Evolutionary conservation across 805 yeast species (phyloP).

Genomic region (Yarrowia sp.): DNA sequence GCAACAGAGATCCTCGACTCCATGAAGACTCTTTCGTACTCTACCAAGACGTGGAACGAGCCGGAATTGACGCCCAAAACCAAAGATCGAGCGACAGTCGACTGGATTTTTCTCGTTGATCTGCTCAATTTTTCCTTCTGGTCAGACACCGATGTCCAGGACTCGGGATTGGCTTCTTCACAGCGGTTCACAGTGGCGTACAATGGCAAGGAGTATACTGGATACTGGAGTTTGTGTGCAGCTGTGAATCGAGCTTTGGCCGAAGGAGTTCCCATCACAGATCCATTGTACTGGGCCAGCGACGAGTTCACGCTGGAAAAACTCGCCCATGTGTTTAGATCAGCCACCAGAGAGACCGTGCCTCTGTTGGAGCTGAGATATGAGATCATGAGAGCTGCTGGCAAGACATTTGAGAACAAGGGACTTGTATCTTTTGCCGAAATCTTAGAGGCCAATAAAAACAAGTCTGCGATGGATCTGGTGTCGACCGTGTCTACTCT

Average conservation of each 20-base stretch:
- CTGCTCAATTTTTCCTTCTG: conserved; percentile 56
- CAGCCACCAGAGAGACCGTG: conserved; percentile 48
- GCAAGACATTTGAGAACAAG: conserved; percentile 37
- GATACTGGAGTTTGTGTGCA: conserved; percentile 57
- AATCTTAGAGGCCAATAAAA: conserved; percentile 42
- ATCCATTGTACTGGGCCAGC: conserved; percentile 50
- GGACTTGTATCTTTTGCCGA: conserved; percentile 43
- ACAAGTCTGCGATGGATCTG: conserved; percentile 49
- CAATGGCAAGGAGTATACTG: conserved; percentile 51
- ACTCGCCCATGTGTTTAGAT: conserved; percentile 48
- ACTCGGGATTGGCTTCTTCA: conserved; percentile 47
- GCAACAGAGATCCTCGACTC: conserved; percentile 46
- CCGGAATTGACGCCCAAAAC: conserved; percentile 50
- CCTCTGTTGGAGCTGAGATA: conserved; percentile 52
- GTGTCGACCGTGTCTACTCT: conserved; percentile 47
- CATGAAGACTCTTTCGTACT: conserved; percentile 48
- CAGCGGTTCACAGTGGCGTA: conserved; percentile 51
- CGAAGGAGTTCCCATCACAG: conserved; percentile 52
- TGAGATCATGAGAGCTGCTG: conserved; percentile 52
- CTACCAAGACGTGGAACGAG: conserved; percentile 51
- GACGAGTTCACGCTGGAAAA: conserved; percentile 46
- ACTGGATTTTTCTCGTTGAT: conserved; percentile 56
- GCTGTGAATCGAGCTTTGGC: conserved; percentile 54
- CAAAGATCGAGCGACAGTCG: conserved; percentile 42
- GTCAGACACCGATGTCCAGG: conserved; percentile 50